A percentile compares a stretch with the other conserved stretches of the same genome.
Evolutionary conservation across 2,329 filamentous ascomycete genomes (phyloP).

Genomic region (Teratosphaeriaceae sp.): DNA sequence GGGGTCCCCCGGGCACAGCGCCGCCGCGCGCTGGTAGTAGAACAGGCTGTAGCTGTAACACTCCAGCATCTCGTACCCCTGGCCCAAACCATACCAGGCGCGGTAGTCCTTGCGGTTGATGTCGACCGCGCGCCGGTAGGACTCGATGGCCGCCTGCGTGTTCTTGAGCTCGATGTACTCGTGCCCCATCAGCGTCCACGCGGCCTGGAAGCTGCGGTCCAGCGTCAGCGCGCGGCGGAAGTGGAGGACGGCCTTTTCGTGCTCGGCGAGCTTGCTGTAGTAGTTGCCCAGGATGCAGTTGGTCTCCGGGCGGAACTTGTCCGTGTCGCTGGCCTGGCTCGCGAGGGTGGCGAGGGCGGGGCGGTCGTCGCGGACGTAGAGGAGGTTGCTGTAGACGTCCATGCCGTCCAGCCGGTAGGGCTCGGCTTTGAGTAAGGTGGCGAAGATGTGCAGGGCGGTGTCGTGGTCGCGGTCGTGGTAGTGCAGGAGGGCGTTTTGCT

Average conservation of each 20-base stretch:
- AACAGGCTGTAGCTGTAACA: conserved; percentile 97
- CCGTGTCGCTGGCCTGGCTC: conserved; percentile 80
- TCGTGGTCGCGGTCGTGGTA: conserved; percentile 83
- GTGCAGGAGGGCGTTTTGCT: conserved; percentile 77
- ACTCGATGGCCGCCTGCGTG: conserved; percentile 95
- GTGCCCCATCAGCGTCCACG: conserved; percentile 98
- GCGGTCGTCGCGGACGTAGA: conserved; percentile 83
- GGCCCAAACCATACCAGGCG: conserved; percentile 94
- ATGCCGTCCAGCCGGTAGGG: conserved; percentile 75
- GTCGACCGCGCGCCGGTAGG: conserved; percentile 89
- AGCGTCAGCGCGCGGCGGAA: conserved; percentile 88
- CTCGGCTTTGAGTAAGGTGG: conserved; percentile 56
- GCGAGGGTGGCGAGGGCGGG: conserved; percentile 90
- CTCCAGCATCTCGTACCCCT: conserved; percentile 95
- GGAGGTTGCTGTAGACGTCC: conserved; percentile 94
- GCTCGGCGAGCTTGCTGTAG: conserved; percentile 87
- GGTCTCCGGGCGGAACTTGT: conserved; percentile 94
- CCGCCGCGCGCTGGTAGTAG: conserved; percentile 95
- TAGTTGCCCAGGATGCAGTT: conserved; percentile 97
- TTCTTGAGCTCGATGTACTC: conserved; percentile 99
- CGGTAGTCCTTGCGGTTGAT: conserved; percentile 94
- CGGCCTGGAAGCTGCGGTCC: conserved; percentile 83
- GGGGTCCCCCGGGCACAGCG: conserved; percentile 87
- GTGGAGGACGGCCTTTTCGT: conserved; percentile 97
- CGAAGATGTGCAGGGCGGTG: conserved; percentile 41